phyloP scores from a whole-genome alignment of 2,329 filamentous ascomycete species.

The Arthrobotrys entomopaga region DNA sequence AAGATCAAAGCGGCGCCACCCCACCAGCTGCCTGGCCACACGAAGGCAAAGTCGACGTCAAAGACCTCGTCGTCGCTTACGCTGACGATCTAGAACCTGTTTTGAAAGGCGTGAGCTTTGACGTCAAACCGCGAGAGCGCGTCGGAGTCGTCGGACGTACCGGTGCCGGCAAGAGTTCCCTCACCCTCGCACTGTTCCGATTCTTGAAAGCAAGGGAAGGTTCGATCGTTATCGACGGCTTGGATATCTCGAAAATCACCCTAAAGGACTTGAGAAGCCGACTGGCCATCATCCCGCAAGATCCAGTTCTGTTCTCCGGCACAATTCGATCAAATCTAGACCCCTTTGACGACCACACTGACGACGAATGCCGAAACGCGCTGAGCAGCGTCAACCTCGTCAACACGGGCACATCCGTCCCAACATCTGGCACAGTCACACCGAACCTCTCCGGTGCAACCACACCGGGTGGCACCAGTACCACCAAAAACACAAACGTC shows the following conservation, averaged over 20 bases:
- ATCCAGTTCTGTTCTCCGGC: constrained; percentile 83
- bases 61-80: constrained; percentile 77
- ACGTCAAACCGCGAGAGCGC: constrained; percentile 73
- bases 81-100: constrained; percentile 77
- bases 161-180: constrained; percentile 79
- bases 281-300: constrained; percentile 83
- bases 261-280: constrained; percentile 77
- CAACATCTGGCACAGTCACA: constrained; percentile 61
- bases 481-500: constrained; percentile 70
- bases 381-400: constrained; percentile 77
- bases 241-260: constrained; percentile 78
- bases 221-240: constrained; percentile 74
- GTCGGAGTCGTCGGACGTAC: constrained; percentile 82
- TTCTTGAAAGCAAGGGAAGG: constrained; percentile 77
- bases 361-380: constrained; percentile 75
- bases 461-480: constrained; percentile 58
- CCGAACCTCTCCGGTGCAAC: constrained; percentile 56
- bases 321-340: constrained; percentile 81
- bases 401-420: constrained; percentile 64
- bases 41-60: constrained; percentile 77
- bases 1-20: constrained; percentile 70
- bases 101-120: constrained; percentile 75
- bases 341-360: constrained; percentile 76
- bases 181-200: constrained; percentile 80
- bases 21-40: constrained; percentile 79